A percentile compares a stretch with the other conserved stretches of the same genome.
Conservation (phyloP, 768 basidiomycete species). For the Boletellus emodensis region DNA sequence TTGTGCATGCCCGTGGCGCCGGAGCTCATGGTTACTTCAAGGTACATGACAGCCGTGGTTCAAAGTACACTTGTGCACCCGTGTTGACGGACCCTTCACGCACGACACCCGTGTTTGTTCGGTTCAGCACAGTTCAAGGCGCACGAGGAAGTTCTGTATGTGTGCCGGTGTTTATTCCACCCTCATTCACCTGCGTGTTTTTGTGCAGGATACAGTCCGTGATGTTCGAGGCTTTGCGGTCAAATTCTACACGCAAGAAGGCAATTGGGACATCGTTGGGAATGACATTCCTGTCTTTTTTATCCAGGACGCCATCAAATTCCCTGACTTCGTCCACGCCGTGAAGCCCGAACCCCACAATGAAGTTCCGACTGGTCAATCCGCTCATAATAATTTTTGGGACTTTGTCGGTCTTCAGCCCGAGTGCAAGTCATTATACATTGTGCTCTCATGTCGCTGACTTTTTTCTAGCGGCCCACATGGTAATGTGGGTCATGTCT, state of each 20-base stretch:
- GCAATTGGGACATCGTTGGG: slow-evolving; percentile 86
- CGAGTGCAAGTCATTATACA: slow-evolving; percentile 42
- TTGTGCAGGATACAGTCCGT: slow-evolving; percentile 62
- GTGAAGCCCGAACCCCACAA: slow-evolving; percentile 84
- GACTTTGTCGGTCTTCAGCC: slow-evolving; percentile 73
- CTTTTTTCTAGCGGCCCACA: slow-evolving; percentile 51
- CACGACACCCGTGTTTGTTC: slow-evolving; percentile 72
- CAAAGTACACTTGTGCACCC: slow-evolving; percentile 65
- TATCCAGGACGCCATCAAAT: slow-evolving; percentile 79
- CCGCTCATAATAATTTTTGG: slow-evolving; percentile 84
- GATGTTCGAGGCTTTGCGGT: slow-evolving; percentile 86
- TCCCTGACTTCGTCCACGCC: slow-evolving; percentile 82
- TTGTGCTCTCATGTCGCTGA: slow-evolving; percentile 4
- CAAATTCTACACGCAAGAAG: slow-evolving; percentile 81
- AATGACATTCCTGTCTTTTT: slow-evolving; percentile 83
- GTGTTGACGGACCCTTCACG: slow-evolving; percentile 71
- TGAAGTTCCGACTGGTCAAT: slow-evolving; percentile 67
- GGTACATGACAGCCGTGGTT: slow-evolving; percentile 61
- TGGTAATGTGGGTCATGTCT: slow-evolving; percentile 83
- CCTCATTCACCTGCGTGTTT: not conserved
- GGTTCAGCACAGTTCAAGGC: slow-evolving; percentile 86
- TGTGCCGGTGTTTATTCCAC: slow-evolving; percentile 1
- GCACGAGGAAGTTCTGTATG: slow-evolving; percentile 76
- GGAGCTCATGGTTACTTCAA: slow-evolving; percentile 84
- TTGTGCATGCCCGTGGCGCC: slow-evolving; percentile 67